These are phyloP conservation scores for Tuber aestivum DNA, from an alignment of 495 filamentous ascomycete genomes.

Conservation along the genomic window DNA sequence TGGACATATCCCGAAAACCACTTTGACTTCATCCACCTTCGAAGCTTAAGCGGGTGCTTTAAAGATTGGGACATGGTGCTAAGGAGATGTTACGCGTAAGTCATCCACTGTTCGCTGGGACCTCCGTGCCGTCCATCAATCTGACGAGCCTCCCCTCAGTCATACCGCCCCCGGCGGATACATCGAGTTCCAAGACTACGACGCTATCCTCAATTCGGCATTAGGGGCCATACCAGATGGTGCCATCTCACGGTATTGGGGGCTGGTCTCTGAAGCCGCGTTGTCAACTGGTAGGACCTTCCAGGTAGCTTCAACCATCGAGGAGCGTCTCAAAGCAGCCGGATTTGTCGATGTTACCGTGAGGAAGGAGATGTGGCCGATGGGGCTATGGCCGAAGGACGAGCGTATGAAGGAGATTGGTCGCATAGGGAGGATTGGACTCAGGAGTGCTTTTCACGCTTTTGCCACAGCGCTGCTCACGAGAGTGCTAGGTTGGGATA, in stretches of 20 bases:
- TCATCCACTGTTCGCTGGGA: background rate
- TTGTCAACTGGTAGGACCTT: conserved; percentile 14
- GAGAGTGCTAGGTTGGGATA: conserved; percentile 15
- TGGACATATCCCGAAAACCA: conserved; percentile 54
- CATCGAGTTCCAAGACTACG: conserved; percentile 55
- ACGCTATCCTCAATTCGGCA: conserved; percentile 7
- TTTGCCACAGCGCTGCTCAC: conserved; percentile 26
- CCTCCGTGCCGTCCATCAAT: background rate
- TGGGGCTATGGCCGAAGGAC: conserved; percentile 31
- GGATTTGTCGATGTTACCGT: conserved; percentile 28
- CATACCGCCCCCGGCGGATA: conserved; percentile 61
- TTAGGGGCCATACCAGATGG: conserved; percentile 11
- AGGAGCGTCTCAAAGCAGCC: conserved; percentile 18
- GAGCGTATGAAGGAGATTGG: conserved; percentile 26
- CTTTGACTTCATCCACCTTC: conserved; percentile 59
- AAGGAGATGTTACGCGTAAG: conserved; percentile 43
- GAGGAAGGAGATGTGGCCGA: conserved; percentile 17
- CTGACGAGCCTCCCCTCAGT: conserved; percentile 33
- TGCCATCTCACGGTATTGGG: conserved; percentile 15
- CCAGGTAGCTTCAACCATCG: conserved; percentile 15
- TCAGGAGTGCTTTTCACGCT: conserved; percentile 23
- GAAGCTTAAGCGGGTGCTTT: conserved; percentile 54
- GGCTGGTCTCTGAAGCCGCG: conserved; percentile 8
- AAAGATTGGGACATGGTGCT: conserved; percentile 52
- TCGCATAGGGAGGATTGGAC: conserved; percentile 8